phyloP scores from a whole-genome alignment of 768 basidiomycete genomes.

The Suillus subaureus region DNA sequence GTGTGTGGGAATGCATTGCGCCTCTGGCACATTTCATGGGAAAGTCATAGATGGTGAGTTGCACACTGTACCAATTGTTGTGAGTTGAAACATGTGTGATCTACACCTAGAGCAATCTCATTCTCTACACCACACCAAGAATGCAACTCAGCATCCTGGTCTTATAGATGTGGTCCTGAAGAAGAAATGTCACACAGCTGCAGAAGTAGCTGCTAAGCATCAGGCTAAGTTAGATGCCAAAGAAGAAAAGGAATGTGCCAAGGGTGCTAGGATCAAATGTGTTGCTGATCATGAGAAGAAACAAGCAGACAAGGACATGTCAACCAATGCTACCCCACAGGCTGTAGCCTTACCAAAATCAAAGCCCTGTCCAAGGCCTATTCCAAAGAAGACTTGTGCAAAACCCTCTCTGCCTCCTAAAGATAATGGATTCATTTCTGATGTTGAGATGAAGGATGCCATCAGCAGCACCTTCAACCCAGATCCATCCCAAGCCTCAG shows the following conservation, averaged over 20 bases:
- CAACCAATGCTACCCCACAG: not conserved
- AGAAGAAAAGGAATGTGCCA: constrained; percentile 1
- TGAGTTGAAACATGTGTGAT: too few species aligned
- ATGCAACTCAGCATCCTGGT: constrained; percentile 9
- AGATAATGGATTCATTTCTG: not conserved
- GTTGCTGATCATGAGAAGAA: constrained; percentile 1
- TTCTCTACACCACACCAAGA: too few species aligned
- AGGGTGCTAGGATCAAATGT: not conserved
- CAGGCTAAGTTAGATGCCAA: constrained; percentile 8
- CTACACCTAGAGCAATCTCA: too few species aligned
- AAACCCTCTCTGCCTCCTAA: too few species aligned
- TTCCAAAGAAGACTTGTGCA: too few species aligned
- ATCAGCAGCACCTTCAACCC: not conserved
- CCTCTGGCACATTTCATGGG: too few species aligned
- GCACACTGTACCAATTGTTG: too few species aligned
- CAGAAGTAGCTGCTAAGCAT: constrained; percentile 13
- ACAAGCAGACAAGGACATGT: not conserved
- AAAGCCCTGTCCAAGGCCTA: too few species aligned
- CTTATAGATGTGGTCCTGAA: not conserved
- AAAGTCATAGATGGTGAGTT: too few species aligned
- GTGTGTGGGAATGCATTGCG: too few species aligned
- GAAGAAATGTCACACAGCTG: constrained; percentile 12
- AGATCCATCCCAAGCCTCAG: not conserved
- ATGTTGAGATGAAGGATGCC: not conserved
- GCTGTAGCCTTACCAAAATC: not conserved